Base-by-base conservation (phyloP, 2,329 filamentous ascomycete genomes). In the Trichothecium roseum region DNA sequence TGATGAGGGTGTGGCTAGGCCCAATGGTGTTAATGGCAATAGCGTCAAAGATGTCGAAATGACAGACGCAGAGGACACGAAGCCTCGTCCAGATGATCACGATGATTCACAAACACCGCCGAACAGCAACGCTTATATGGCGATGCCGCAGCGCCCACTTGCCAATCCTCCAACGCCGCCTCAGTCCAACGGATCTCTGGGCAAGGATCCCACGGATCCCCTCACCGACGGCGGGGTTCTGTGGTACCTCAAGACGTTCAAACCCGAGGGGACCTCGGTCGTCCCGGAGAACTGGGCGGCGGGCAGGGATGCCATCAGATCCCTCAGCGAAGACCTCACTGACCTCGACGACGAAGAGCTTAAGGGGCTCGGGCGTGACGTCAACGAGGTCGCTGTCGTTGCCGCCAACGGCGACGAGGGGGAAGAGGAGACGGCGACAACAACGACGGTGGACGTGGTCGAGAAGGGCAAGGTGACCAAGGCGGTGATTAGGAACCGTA, bases 341-440 rank as follows among this genome's bases (percentile, higher is more conserved):
- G 89, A 95, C 52, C 78, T 95, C 53, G 88, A 94, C 48, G 88
- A 95, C 44, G 87, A 93, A 35, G 85, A 89, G 59, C 66, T 94
- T 39, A 79, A 84, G 48, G 84, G 81, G 24, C 63, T 86, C 24
- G 68, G 63, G 24, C 63, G 66, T 33, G 70, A 73, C 43, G 62
- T 74, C 20, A 68, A 69, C 43, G 63, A 30, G 38, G 30, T 24
- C n/a, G 18, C 20, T 20, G 15, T 26, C 32, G 33, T 27, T 4
- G 20, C 15, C 13, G 35, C 28, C 10, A 37, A 38, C 24, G 27
- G 6, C 5, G 30, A 32, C 7, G 34, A 33, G 7, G 30, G 32
- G 12, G 16, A 10, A 16, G 30, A 17, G 12, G 29, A 18, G 20
- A 12, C 6, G 18, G 16, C 14, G 26, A 6, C 13, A 8, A 15